A percentile compares a stretch with the other conserved stretches of the same genome.
These are phyloP conservation scores for Acacia crassicarpa DNA, from an alignment of 306 rosid species.

Conservation along the genomic window DNA sequence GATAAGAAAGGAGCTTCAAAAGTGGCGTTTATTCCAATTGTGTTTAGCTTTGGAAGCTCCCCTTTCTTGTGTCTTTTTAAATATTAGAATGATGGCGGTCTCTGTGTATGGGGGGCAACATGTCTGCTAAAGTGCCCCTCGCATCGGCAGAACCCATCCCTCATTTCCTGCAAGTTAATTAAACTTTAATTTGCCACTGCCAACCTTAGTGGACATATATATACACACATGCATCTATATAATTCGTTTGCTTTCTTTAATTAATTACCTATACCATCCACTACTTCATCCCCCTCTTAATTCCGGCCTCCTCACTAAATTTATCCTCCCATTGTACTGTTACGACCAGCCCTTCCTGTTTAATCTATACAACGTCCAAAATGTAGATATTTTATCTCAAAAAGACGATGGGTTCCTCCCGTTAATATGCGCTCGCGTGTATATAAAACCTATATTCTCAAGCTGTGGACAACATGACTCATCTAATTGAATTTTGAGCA, in stretches of 20 bases:
- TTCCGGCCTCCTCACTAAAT: not conserved
- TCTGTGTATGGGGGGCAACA: conserved; percentile 56
- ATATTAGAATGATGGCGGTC: conserved; percentile 55
- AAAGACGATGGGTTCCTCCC: conserved; percentile 36
- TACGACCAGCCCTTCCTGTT: not conserved
- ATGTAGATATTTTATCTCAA: not conserved
- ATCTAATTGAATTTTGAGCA: too few species aligned
- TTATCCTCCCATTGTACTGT: not conserved
- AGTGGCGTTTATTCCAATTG: conserved; percentile 30
- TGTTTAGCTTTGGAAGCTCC: not conserved
- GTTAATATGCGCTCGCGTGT: not conserved
- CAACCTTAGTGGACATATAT: conserved; percentile 4
- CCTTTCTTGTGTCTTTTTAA: not conserved
- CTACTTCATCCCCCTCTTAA: not conserved
- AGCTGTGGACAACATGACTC: not conserved
- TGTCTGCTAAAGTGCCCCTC: conserved; percentile 60
- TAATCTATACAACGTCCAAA: not conserved
- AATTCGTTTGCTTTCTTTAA: conserved; percentile 22
- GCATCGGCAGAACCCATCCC: conserved; percentile 21
- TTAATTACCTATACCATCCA: not conserved
- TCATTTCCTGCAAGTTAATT: not conserved
- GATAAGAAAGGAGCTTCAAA: not conserved
- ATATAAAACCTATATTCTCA: too few species aligned
- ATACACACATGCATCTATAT: too few species aligned
- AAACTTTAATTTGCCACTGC: not conserved